Percentiles rank a stretch among this genome's conserved stretches.
These are phyloP conservation scores for Chaetomium sp. DNA, from an alignment of 2,329 filamentous ascomycete genomes.

Conservation along the genomic window DNA sequence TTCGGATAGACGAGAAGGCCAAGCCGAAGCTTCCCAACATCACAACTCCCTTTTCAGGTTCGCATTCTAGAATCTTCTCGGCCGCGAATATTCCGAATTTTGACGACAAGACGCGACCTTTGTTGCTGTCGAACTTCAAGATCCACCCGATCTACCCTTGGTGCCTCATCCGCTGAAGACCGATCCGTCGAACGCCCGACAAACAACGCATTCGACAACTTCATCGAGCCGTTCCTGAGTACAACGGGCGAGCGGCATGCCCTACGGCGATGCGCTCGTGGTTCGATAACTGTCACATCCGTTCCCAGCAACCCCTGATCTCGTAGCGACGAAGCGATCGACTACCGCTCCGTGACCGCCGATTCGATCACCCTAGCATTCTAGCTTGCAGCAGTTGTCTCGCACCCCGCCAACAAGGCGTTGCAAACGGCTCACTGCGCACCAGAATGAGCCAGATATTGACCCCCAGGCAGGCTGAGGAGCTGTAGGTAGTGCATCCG, in stretches of 20 bases:
- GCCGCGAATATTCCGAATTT: too few species aligned
- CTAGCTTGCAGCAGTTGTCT: slow-evolving; percentile 6
- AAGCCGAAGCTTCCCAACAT: too few species aligned
- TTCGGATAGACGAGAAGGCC: too few species aligned
- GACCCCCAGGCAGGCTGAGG: slow-evolving; percentile 75
- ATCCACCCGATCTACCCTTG: slow-evolving; percentile 7
- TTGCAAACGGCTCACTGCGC: slow-evolving; percentile 4
- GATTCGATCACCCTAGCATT: slow-evolving; percentile 11
- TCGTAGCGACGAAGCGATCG: not conserved
- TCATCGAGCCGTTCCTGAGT: too few species aligned
- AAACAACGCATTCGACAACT: not conserved
- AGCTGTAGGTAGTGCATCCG: slow-evolving; percentile 58
- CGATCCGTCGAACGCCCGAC: slow-evolving; percentile 3
- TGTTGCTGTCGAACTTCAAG: too few species aligned
- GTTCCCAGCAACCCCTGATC: not conserved
- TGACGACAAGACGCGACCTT: too few species aligned
- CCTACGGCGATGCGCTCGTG: slow-evolving; percentile 4
- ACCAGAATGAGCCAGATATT: slow-evolving; percentile 64
- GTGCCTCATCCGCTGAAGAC: not conserved
- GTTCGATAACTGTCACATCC: not conserved
- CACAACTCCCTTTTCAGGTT: too few species aligned
- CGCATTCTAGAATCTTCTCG: too few species aligned
- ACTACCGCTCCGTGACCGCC: slow-evolving; percentile 9
- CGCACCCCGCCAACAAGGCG: slow-evolving; percentile 5
- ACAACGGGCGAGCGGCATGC: too few species aligned